phyloP scores from a whole-genome alignment of 176 grass and related monocot genomes.

The Chloris gayana region DNA sequence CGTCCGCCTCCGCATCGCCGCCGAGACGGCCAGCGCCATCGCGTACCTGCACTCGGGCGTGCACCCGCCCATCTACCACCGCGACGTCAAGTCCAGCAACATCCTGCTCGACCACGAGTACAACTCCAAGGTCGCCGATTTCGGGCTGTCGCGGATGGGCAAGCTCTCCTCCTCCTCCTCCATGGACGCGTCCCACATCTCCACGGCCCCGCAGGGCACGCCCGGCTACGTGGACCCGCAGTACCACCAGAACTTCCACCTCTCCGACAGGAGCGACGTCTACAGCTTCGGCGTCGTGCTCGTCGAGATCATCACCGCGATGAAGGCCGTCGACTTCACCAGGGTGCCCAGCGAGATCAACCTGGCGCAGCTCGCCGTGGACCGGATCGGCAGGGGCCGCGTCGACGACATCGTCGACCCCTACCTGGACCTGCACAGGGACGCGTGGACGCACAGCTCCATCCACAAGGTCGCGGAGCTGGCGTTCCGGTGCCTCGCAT shows the following conservation, averaged over 20 bases:
- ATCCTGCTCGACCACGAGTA: conserved; percentile 83
- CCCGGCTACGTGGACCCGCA: conserved; percentile 91
- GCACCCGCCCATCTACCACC: conserved; percentile 72
- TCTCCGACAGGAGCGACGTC: conserved; percentile 92
- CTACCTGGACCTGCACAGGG: conserved; percentile 49
- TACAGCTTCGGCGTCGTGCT: conserved; percentile 99
- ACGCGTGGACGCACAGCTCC: conserved; percentile 55
- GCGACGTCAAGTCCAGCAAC: conserved; percentile 98
- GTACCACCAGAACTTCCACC: conserved; percentile 94
- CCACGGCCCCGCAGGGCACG: conserved; percentile 93
- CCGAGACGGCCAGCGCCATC: conserved; percentile 68
- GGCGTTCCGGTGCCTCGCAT: conserved; percentile 72
- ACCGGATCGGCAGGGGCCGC: conserved; percentile 52
- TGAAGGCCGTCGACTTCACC: conserved; percentile 91
- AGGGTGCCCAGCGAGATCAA: conserved; percentile 50
- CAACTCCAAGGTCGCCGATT: conserved; percentile 78
- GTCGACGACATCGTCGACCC: conserved; percentile 68
- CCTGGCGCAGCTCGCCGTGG: conserved; percentile 58
- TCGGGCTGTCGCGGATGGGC: conserved; percentile 71
- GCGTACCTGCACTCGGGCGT: conserved; percentile 69
- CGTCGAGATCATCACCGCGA: conserved; percentile 81
- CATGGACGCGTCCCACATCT: conserved; percentile 75
- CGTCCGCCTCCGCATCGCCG: conserved; percentile 59
- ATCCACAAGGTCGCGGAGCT: conserved; percentile 70
- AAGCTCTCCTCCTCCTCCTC: not conserved